phyloP scores from a whole-genome alignment of 257 asterid species.

The Anisodus tanguticus region DNA sequence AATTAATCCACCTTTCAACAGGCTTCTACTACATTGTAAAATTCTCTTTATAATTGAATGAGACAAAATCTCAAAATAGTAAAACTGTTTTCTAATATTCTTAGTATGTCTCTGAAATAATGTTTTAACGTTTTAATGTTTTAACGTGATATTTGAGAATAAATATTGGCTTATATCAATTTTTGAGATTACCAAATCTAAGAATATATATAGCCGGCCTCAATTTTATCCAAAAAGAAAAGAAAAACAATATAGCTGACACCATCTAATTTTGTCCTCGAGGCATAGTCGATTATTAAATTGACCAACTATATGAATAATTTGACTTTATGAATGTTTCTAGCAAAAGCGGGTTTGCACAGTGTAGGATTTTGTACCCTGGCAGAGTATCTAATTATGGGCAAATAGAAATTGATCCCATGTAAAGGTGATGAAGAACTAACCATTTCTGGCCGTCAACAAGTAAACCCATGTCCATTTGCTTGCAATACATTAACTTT shows the following conservation, averaged over 20 bases:
- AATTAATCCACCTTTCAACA: background rate
- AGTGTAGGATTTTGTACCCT: background rate
- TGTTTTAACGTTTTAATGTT: background rate
- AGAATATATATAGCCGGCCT: background rate
- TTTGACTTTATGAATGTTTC: background rate
- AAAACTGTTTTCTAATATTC: background rate
- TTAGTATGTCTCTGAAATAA: background rate
- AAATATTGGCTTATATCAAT: background rate
- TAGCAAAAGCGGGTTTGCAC: background rate
- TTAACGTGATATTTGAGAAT: background rate
- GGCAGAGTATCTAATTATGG: background rate
- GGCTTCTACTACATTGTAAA: background rate
- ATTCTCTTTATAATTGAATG: background rate
- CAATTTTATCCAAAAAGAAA: background rate
- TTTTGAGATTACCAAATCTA: background rate
- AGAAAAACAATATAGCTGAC: background rate
- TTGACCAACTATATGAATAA: background rate
- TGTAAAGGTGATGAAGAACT: slow-evolving; percentile 20
- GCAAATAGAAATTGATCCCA: slow-evolving; percentile 12
- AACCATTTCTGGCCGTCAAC: background rate
- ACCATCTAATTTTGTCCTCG: background rate
- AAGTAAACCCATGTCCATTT: background rate
- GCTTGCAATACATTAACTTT: background rate
- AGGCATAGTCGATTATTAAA: background rate
- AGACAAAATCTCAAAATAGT: slow-evolving; percentile 1